These are phyloP conservation scores for Priceomyces carsonii DNA, from an alignment of 805 yeast genomes.

Conservation along the genomic window DNA sequence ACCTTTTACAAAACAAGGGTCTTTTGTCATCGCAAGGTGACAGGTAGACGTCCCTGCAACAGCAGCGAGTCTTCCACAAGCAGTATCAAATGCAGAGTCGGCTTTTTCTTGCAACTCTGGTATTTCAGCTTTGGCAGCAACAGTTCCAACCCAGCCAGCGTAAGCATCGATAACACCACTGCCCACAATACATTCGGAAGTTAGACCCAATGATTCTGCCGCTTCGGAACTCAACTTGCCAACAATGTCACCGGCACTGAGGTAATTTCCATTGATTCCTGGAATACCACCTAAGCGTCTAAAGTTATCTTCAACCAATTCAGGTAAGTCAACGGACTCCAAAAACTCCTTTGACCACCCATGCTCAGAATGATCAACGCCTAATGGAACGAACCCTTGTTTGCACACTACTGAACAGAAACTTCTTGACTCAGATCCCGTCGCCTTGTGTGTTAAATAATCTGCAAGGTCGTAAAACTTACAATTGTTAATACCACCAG, in stretches of 20 bases:
- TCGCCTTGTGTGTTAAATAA: constrained; percentile 86
- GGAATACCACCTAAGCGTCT: constrained; percentile 82
- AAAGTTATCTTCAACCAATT: constrained; percentile 75
- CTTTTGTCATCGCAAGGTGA: constrained; percentile 82
- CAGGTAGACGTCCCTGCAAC: constrained; percentile 99
- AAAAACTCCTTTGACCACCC: constrained; percentile 93
- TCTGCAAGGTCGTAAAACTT: constrained; percentile 94
- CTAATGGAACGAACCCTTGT: constrained; percentile 91
- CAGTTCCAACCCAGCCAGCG: constrained; percentile 99
- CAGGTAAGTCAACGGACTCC: constrained; percentile 65
- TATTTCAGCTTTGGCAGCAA: constrained; percentile 82
- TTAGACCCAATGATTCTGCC: constrained; percentile 82
- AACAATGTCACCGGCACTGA: constrained; percentile 87
- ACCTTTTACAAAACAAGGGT: constrained; percentile 89
- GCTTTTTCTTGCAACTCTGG: constrained; percentile 49
- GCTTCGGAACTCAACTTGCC: constrained; percentile 68
- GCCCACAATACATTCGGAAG: constrained; percentile 80
- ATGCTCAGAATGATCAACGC: constrained; percentile 79
- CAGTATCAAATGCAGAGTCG: constrained; percentile 54
- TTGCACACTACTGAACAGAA: constrained; percentile 92
- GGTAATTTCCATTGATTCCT: constrained; percentile 66
- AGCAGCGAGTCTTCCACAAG: constrained; percentile 89
- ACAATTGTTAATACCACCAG: constrained; percentile 56
- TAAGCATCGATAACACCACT: constrained; percentile 97
- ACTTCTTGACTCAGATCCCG: constrained; percentile 83